phyloP scores from a whole-genome alignment of 2,329 filamentous ascomycete genomes.

The Fusarium setosum region DNA sequence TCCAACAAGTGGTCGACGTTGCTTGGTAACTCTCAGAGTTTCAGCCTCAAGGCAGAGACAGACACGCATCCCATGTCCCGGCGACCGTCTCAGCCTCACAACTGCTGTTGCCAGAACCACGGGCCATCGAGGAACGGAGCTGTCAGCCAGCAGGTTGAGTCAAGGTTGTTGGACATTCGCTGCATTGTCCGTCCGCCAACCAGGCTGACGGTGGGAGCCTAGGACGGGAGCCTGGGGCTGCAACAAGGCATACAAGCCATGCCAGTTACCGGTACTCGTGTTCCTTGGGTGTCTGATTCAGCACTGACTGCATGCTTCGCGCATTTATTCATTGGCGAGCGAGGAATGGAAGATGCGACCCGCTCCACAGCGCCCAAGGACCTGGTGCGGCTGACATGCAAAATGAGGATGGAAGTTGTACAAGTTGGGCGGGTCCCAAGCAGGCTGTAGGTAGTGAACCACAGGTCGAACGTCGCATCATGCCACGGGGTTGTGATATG shows the following conservation, averaged over 20 bases:
- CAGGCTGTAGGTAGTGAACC: background rate
- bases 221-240: conserved; percentile 17
- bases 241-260: conserved; percentile 34
- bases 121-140: background rate
- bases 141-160: background rate
- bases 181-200: background rate
- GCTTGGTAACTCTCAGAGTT: background rate
- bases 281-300: conserved; percentile 13
- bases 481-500: background rate
- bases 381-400: conserved; percentile 24
- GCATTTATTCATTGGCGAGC: conserved; percentile 10
- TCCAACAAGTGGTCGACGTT: background rate
- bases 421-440: background rate
- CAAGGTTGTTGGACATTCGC: conserved; percentile 2
- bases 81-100: background rate
- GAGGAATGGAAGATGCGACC: conserved; percentile 26
- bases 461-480: background rate
- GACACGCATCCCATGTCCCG: background rate
- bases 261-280: conserved; percentile 4
- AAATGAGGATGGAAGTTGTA: background rate
- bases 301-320: conserved; percentile 13
- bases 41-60: conserved; percentile 7
- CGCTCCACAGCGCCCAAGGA: conserved; percentile 22
- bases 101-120: background rate
- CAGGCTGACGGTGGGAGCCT: conserved; percentile 17